A percentile compares a stretch with the other conserved stretches of the same genome.
Evolutionary conservation across 306 rosid genomes (phyloP).

Genomic region (Neltuma alba): DNA sequence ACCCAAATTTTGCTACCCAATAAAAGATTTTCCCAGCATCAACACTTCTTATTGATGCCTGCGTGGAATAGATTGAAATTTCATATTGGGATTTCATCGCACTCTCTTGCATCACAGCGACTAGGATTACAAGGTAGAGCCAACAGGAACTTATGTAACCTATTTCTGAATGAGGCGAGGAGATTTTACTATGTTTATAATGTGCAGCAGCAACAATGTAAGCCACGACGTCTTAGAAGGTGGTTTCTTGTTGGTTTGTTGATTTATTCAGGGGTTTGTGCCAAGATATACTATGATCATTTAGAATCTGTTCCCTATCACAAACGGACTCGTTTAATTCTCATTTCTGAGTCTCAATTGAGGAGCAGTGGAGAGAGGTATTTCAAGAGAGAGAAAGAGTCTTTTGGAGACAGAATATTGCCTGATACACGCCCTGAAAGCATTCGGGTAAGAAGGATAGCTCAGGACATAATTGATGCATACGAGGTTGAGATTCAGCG

Average conservation of each 20-base stretch:
- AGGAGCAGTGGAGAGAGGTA: slow-evolving; percentile 56
- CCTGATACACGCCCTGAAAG: slow-evolving; percentile 80
- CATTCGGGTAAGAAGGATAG: slow-evolving; percentile 63
- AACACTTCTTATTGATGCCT: not conserved
- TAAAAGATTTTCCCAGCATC: not conserved
- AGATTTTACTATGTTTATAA: slow-evolving; percentile 64
- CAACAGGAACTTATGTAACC: slow-evolving; percentile 27
- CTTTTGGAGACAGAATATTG: slow-evolving; percentile 61
- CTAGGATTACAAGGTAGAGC: slow-evolving; percentile 22
- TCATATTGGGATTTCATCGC: not conserved
- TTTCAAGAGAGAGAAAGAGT: slow-evolving; percentile 55
- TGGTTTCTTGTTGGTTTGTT: slow-evolving; percentile 54
- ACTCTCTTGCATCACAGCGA: not conserved
- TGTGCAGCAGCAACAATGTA: slow-evolving; percentile 49
- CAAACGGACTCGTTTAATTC: slow-evolving; percentile 67
- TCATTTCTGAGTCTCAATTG: slow-evolving; percentile 54
- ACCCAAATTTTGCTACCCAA: not conserved
- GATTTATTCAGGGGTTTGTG: slow-evolving; percentile 58
- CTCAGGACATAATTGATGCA: slow-evolving; percentile 64
- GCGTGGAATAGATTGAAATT: not conserved
- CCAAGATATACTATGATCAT: slow-evolving; percentile 60
- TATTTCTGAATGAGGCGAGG: slow-evolving; percentile 41
- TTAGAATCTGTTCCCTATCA: slow-evolving; percentile 72
- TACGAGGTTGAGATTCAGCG: slow-evolving; percentile 46
- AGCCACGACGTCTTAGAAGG: slow-evolving; percentile 55